Evolutionary conservation across 116 monocot genomes (phyloP), one percentile per base, ranked within the genome.

Genomic region (Cymodocea nodosa): DNA sequence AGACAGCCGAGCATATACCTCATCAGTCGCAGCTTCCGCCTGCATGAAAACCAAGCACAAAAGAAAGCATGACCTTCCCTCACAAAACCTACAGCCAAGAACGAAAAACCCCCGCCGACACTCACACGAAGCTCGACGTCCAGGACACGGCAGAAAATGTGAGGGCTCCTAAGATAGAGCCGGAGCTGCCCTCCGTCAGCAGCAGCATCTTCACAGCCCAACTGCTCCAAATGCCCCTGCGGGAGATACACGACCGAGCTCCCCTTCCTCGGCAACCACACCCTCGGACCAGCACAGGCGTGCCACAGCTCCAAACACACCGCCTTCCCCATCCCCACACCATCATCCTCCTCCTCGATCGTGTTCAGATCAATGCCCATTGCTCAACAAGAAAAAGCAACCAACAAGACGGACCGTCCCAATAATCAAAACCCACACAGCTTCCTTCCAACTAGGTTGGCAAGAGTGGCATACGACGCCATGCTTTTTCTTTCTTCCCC

Each of bases 301-400:
- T 84, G 87, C 91, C 91, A 91, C 53, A 91, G 84, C 76, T 87
- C 87, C 62, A 84, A 25, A 56, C 84, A 87, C 25, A 87, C 58
- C 9, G 65, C 50, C 15, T 18, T 12, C 1, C 18, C 58, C 69
- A 34, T 35, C 24, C 10, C 55, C 44, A 52, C 70, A 8, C 58
- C 77, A 62, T 59, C 75, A 63, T 72, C 80, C 23, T 68, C 72
- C n/a, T 67, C 76, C 12, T 76, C 80, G 44, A 73, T 39, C 17
- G 69, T 44, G 69, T 81, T 81, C 59, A 81, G 72, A 54, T 81
- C 76, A 35, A 81, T 81, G 64, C 80, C 75, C 71, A 67, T 75
- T 58, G 72, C n/a, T 30, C 30, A 59, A 22, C 56, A 22, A 20
- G 8, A 25, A 60, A 7, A 50, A 49, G 6, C 20, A 17, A n/a